Evolutionary conservation across 306 rosid species (phyloP).

Genomic region (Medicago arabica): DNA sequence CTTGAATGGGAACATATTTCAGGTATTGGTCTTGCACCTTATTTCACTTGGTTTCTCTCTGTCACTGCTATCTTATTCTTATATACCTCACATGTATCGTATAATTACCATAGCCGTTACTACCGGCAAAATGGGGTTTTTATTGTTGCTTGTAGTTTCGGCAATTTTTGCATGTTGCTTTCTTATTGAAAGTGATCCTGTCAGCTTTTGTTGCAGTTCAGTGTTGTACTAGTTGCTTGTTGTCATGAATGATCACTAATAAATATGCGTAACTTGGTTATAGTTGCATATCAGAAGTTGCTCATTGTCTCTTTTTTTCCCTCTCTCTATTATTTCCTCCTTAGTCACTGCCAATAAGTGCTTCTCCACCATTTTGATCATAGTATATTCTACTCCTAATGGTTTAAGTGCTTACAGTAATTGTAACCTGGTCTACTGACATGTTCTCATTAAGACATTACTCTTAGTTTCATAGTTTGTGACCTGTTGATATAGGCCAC

Average conservation of each 20-base stretch:
- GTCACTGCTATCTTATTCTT: neutral
- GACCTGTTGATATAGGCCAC: neutral
- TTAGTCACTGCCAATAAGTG: neutral
- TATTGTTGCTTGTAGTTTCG: neutral
- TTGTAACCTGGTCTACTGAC: neutral
- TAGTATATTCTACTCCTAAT: neutral
- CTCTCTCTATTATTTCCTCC: neutral
- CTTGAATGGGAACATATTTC: neutral
- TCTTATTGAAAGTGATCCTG: neutral
- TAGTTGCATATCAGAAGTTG: neutral
- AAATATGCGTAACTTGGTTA: neutral
- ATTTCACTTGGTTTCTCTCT: neutral
- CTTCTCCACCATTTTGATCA: neutral
- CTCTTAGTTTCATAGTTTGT: neutral
- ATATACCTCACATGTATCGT: too few species aligned
- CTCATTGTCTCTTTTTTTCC: neutral
- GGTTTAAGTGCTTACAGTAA: neutral
- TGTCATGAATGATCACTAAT: neutral
- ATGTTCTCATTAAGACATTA: neutral
- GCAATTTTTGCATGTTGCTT: neutral
- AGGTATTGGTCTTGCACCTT: neutral
- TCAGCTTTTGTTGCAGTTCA: neutral
- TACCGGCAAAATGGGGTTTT: neutral
- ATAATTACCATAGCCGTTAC: neutral
- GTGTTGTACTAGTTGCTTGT: neutral